A percentile compares a stretch with the other conserved stretches of the same genome.
These are phyloP conservation scores for Kalaharituber pfeilii DNA, from an alignment of 2,329 filamentous ascomycete genomes.

Conservation along the genomic window DNA sequence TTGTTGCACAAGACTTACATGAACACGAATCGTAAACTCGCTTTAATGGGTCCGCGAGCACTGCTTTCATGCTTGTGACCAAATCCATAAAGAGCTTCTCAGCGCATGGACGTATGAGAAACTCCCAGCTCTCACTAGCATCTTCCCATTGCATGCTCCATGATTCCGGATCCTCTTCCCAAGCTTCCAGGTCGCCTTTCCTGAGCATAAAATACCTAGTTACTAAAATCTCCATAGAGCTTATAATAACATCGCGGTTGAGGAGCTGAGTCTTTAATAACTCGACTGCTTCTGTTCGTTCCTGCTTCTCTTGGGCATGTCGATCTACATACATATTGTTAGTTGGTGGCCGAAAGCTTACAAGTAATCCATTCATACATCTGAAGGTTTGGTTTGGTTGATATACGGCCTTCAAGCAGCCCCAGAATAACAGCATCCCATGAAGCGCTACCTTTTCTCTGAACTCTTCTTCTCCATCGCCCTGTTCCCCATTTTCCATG, in stretches of 20 bases:
- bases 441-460: slow-evolving; percentile 67
- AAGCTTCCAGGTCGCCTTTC: slow-evolving; percentile 67
- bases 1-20: slow-evolving; percentile 35
- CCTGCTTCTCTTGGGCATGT: slow-evolving; percentile 45
- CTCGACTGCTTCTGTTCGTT: slow-evolving; percentile 38
- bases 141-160: slow-evolving; percentile 87
- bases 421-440: slow-evolving; percentile 62
- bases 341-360: slow-evolving; percentile 2
- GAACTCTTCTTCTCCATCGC: slow-evolving; percentile 34
- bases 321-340: slow-evolving; percentile 18
- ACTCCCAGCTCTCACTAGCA: slow-evolving; percentile 73
- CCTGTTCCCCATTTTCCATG: slow-evolving; percentile 25
- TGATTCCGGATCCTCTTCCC: slow-evolving; percentile 87
- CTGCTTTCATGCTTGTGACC: slow-evolving; percentile 68
- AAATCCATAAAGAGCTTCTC: slow-evolving; percentile 90
- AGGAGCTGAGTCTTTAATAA: slow-evolving; percentile 58
- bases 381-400: slow-evolving; percentile 67
- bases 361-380: slow-evolving; percentile 56
- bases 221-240: slow-evolving; percentile 71
- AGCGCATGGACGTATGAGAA: slow-evolving; percentile 76
- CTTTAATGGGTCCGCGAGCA: slow-evolving; percentile 62
- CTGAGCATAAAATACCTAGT: slow-evolving; percentile 79
- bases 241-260: slow-evolving; percentile 55
- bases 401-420: slow-evolving; percentile 72
- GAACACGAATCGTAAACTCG: slow-evolving; percentile 67